These are phyloP conservation scores for Orbilia brochopaga DNA, from an alignment of 2,329 filamentous ascomycete species.

Conservation along the genomic window DNA sequence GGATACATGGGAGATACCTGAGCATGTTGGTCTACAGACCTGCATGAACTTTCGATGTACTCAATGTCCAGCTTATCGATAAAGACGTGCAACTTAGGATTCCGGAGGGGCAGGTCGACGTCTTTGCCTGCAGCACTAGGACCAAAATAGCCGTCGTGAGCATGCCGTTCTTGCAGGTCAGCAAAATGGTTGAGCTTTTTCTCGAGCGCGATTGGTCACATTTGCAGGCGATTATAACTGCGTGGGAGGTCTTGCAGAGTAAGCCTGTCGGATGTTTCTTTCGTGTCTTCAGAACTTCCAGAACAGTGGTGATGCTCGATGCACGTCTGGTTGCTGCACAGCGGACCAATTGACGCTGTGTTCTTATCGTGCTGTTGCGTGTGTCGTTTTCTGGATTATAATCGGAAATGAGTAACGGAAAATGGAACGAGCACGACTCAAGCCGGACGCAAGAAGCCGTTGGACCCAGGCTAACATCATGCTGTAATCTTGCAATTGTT, in stretches of 20 bases:
- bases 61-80: slow-evolving; percentile 50
- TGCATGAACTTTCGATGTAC: slow-evolving; percentile 3
- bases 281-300: slow-evolving; percentile 23
- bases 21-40: neutral
- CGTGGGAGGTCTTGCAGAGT: slow-evolving; percentile 30
- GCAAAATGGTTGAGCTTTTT: slow-evolving; percentile 19
- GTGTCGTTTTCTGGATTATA: slow-evolving; percentile 36
- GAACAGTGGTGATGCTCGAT: slow-evolving; percentile 11
- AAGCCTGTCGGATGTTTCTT: slow-evolving; percentile 33
- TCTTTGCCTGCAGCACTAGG: slow-evolving; percentile 29
- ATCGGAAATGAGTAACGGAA: slow-evolving; percentile 46
- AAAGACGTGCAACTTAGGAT: slow-evolving; percentile 23
- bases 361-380: slow-evolving; percentile 45
- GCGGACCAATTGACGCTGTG: slow-evolving; percentile 28
- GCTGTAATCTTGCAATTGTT: neutral
- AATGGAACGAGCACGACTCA: neutral
- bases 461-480: neutral
- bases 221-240: slow-evolving; percentile 10
- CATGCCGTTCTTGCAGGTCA: slow-evolving; percentile 34
- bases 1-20: slow-evolving; percentile 9
- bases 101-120: slow-evolving; percentile 35
- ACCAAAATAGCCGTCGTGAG: slow-evolving; percentile 17
- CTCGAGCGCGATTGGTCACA: slow-evolving; percentile 32
- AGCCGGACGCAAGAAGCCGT: neutral
- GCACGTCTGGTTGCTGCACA: slow-evolving; percentile 26